Evolutionary conservation across 306 rosid genomes (phyloP).

Genomic region (Gillenia trifoliata): DNA sequence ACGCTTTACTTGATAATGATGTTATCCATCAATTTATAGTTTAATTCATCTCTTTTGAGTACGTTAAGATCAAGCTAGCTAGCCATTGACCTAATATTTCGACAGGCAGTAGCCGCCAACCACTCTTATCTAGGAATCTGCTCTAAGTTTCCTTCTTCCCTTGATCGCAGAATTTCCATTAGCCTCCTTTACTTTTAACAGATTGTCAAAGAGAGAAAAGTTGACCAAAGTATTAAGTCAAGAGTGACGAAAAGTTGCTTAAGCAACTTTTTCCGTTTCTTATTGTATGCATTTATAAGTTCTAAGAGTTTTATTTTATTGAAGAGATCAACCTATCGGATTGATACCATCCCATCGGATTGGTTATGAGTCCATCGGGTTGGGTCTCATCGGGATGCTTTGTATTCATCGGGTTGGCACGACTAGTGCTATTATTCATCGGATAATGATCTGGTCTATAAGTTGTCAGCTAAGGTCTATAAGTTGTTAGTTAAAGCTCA

Average conservation of each 20-base stretch:
- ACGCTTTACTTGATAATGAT: not conserved
- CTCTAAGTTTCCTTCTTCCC: not conserved
- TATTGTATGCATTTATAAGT: too few relatives aligned
- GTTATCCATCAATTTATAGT: not conserved
- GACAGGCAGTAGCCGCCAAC: conserved; percentile 9
- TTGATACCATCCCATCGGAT: too few relatives aligned
- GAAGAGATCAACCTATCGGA: too few relatives aligned
- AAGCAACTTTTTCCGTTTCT: too few relatives aligned
- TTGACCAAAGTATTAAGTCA: not conserved
- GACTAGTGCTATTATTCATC: too few relatives aligned
- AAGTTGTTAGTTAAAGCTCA: too few relatives aligned
- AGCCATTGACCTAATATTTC: conserved; percentile 9
- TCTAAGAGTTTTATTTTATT: too few relatives aligned
- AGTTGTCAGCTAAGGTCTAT: too few relatives aligned
- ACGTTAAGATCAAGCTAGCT: not conserved
- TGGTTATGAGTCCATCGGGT: too few relatives aligned
- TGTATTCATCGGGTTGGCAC: too few relatives aligned
- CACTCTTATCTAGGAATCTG: conserved; percentile 3
- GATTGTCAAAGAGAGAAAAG: not conserved
- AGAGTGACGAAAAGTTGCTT: not conserved
- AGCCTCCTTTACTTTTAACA: not conserved
- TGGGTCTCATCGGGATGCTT: too few relatives aligned
- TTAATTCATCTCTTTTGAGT: not conserved
- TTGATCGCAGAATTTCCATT: not conserved
- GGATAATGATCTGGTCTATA: too few relatives aligned